These are phyloP conservation scores for Taxawa tesnikishii DNA, from an alignment of 2,329 filamentous ascomycete genomes.

Conservation along the genomic window DNA sequence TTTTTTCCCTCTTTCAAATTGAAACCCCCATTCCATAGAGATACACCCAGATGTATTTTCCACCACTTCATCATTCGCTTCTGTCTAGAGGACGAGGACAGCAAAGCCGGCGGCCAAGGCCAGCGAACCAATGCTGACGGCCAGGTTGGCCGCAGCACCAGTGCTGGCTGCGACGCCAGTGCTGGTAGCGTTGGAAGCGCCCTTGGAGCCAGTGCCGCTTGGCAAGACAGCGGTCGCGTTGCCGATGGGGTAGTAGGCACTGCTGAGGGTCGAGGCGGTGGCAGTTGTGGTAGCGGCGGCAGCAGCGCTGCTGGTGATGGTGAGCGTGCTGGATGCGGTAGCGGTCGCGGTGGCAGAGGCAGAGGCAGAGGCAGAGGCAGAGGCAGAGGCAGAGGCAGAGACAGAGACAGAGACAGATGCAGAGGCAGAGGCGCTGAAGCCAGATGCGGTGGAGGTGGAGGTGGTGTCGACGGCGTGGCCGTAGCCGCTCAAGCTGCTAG, in stretches of 20 bases:
- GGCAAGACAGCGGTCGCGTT: slow-evolving; percentile 13
- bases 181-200: slow-evolving; percentile 19
- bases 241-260: not conserved
- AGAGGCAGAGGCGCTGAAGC: slow-evolving; percentile 5
- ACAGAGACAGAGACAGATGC: slow-evolving; percentile 14
- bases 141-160: slow-evolving; percentile 7
- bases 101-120: slow-evolving; percentile 15
- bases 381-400: slow-evolving; percentile 1
- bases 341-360: slow-evolving; percentile 45
- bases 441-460: slow-evolving; percentile 48
- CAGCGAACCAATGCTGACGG: slow-evolving; percentile 11
- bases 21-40: slow-evolving; percentile 28
- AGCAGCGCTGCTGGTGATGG: slow-evolving; percentile 52
- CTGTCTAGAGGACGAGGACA: slow-evolving; percentile 17
- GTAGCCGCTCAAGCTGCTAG: slow-evolving; percentile 10
- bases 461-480: slow-evolving; percentile 15
- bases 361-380: slow-evolving; percentile 3
- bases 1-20: slow-evolving; percentile 12
- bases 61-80: slow-evolving; percentile 19
- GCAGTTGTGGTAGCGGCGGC: slow-evolving; percentile 48
- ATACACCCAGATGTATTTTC: slow-evolving; percentile 24
- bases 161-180: slow-evolving; percentile 12
- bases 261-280: not conserved
- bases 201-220: slow-evolving; percentile 21
- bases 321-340: slow-evolving; percentile 28